phyloP scores from a whole-genome alignment of 148 eudicot species.

The Mesembryanthemum crystallinum region DNA sequence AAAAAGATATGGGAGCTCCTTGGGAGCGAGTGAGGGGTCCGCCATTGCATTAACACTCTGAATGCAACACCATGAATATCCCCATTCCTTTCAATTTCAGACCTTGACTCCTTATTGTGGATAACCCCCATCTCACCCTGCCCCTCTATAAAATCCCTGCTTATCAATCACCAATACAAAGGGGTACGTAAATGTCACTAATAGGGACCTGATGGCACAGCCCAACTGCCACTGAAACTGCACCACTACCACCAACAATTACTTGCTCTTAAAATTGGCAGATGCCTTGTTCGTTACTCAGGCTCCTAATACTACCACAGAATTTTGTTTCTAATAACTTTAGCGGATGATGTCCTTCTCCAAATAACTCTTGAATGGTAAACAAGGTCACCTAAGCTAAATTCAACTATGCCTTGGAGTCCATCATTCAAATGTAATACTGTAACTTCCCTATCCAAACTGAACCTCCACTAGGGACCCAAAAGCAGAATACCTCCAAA shows the following conservation, averaged over 20 bases:
- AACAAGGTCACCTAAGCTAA: neutral
- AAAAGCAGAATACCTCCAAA: neutral
- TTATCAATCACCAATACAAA: neutral
- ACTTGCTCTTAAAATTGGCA: neutral
- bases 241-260: neutral
- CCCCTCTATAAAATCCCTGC: neutral
- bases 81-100: no score
- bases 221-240: neutral
- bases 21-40: no score
- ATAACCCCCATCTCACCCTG: neutral
- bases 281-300: neutral
- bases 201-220: neutral
- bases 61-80: no score
- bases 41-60: no score
- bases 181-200: neutral
- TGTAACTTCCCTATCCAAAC: neutral
- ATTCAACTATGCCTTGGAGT: neutral
- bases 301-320: neutral
- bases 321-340: neutral
- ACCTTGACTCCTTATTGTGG: no score
- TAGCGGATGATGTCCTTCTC: no score
- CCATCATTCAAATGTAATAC: neutral
- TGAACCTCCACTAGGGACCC: neutral
- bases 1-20: no score
- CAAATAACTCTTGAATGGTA: neutral